A percentile compares a stretch with the other conserved stretches of the same genome.
Evolutionary conservation across 331 rosid species (phyloP).

Genomic region (Phaseolus coccineus): DNA sequence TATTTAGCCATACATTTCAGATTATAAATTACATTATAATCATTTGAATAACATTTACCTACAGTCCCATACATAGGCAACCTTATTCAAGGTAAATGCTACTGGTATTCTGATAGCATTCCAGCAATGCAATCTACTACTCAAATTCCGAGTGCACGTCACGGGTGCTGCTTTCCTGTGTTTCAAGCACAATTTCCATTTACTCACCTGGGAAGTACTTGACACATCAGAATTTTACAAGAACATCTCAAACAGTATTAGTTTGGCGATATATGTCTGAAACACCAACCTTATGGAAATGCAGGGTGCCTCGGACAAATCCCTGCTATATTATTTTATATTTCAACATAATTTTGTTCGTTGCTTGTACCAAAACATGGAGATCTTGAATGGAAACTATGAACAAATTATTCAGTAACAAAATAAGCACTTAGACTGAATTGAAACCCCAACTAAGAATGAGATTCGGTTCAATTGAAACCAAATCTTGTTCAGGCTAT

Average conservation of each 20-base stretch:
- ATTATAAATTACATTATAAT: background rate
- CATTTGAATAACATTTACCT: constrained; percentile 1
- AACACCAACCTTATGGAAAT: constrained; percentile 13
- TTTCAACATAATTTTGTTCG: background rate
- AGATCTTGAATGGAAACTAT: background rate
- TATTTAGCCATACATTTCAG: background rate
- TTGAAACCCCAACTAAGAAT: constrained; percentile 1
- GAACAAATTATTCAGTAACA: background rate
- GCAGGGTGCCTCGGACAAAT: background rate
- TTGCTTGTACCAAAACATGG: background rate
- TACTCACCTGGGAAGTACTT: background rate
- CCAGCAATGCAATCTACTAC: constrained; percentile 5
- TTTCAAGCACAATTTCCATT: constrained; percentile 8
- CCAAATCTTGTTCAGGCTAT: constrained; percentile 6
- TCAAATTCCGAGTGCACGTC: constrained; percentile 4
- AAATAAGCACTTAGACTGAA: background rate
- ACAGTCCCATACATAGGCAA: background rate
- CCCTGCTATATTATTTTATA: background rate
- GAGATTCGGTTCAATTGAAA: background rate
- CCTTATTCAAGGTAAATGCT: background rate
- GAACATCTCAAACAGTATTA: background rate
- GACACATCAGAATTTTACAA: constrained; percentile 9
- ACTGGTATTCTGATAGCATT: background rate
- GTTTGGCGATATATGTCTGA: background rate
- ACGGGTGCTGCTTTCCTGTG: constrained; percentile 1